These are phyloP conservation scores for Hygrocybe coccinea DNA, from an alignment of 768 basidiomycete genomes.

Conservation along the genomic window DNA sequence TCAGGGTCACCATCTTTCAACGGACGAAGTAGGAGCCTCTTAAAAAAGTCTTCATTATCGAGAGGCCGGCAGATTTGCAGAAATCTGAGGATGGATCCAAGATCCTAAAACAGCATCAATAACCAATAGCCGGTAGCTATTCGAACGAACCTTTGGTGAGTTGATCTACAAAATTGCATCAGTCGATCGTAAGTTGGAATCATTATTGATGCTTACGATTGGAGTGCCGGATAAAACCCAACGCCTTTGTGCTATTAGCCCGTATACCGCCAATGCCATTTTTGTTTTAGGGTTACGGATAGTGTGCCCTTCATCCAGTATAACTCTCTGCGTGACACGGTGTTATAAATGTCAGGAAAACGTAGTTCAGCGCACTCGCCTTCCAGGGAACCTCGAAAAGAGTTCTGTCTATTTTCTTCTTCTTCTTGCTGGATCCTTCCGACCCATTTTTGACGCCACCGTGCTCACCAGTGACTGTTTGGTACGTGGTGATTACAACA, in stretches of 20 bases:
- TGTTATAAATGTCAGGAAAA: not conserved
- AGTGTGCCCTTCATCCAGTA: conserved; percentile 85
- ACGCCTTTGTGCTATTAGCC: conserved; percentile 61
- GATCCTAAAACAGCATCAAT: conserved; percentile 48
- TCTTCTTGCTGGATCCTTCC: conserved; percentile 47
- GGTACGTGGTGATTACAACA: conserved; percentile 81
- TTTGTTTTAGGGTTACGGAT: conserved; percentile 86
- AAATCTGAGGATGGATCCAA: conserved; percentile 83
- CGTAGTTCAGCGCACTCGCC: conserved; percentile 34
- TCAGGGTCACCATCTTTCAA: conserved; percentile 61
- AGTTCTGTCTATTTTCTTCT: conserved; percentile 51
- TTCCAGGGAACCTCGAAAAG: conserved; percentile 80
- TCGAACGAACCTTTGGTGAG: conserved; percentile 53
- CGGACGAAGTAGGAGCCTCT: conserved; percentile 71
- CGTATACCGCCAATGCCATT: conserved; percentile 67
- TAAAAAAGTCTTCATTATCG: conserved; percentile 79
- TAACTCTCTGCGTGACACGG: conserved; percentile 48
- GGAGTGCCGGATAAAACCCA: conserved; percentile 86
- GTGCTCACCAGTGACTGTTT: conserved; percentile 59
- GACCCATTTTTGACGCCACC: conserved; percentile 24
- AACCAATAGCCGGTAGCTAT: not conserved
- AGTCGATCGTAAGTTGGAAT: not conserved
- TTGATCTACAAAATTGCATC: conserved; percentile 52
- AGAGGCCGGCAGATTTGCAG: conserved; percentile 80
- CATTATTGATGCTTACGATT: conserved; percentile 53